phyloP scores from a whole-genome alignment of 2,329 filamentous ascomycete genomes.

The Mycogone perniciosa region DNA sequence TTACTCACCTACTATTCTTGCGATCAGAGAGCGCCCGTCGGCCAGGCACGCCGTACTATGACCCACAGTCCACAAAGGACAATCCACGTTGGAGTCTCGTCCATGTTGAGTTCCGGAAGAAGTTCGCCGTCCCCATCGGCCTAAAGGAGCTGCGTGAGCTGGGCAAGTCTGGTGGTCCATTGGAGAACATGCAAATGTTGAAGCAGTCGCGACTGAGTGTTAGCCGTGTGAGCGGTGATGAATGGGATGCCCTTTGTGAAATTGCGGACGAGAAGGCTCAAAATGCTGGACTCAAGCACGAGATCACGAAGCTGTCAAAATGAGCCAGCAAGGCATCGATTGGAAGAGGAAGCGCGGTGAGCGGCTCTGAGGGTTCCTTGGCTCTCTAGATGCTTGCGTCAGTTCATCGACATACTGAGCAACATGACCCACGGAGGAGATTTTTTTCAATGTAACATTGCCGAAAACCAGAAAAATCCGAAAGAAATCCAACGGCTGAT shows the following conservation, averaged over 20 bases:
- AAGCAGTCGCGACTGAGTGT: conserved; percentile 81
- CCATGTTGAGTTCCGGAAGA: conserved; percentile 78
- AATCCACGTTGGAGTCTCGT: conserved; percentile 73
- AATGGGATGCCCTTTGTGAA: conserved; percentile 59
- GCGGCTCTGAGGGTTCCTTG: neutral
- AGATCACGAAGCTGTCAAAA: conserved; percentile 15
- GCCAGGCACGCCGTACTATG: conserved; percentile 64
- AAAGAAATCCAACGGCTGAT: neutral
- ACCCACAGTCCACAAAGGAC: conserved; percentile 58
- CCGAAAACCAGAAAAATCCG: neutral
- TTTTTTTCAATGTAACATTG: neutral
- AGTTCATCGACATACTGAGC: neutral
- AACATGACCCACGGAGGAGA: neutral
- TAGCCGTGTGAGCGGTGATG: conserved; percentile 54
- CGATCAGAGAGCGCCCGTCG: conserved; percentile 26
- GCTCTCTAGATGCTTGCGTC: neutral
- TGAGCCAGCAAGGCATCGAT: neutral
- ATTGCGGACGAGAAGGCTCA: conserved; percentile 41
- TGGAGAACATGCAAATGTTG: conserved; percentile 76
- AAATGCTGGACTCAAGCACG: conserved; percentile 33
- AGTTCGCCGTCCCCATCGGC: conserved; percentile 65
- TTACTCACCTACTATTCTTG: conserved; percentile 1
- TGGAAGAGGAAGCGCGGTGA: neutral
- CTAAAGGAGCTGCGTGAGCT: conserved; percentile 66
- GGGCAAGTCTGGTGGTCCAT: conserved; percentile 46